Evolutionary conservation across 1,139 yeast genomes (phyloP), one percentile per base, ranked within the genome.

Genomic region (Debaryomycetaceae sp.): DNA sequence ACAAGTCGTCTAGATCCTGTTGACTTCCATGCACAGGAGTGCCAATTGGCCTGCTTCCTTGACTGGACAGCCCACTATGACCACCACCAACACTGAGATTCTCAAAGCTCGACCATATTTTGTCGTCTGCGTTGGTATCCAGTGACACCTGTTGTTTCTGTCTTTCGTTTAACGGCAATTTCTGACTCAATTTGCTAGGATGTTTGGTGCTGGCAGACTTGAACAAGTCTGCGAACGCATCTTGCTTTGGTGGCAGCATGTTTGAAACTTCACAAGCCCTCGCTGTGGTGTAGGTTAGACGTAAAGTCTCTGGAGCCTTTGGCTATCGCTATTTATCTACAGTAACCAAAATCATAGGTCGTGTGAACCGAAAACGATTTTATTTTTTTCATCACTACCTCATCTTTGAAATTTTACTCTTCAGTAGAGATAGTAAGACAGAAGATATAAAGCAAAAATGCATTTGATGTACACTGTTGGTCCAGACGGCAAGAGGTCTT

Each of bases 401-500:
- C 47, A 45, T 42, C 46, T 43, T 34, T 33, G 40, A 43, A 43
- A 37, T 24, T 24, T 34, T 11, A 42, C 34, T 35, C 34, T 29
- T 29, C 24, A 14, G 8, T 3, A 36, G 36, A 11, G 24, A 33
- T n/a, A 40, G 22, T n/a, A 6, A 6, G n/a, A 14, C 37, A 17
- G 17, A 36, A 27, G 24, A 39, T 31, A 36, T 7, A 31, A 39
- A 42, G 38, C 31, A 36, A 75, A 57, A 50, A 93, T 93, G 99
- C 98, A 93, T 87, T 85, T 95, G 70, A 95, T 95, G 99, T 95
- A 87, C 90, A 89, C 97, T 50, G 72, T 86, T 64, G 96, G 91
- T 62, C 81, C 82, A 53, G 96, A 90, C 58, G 99, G 99, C 60
- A 90, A 91, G 80, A 87, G 99, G 71, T 71, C 87, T 60, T 95